phyloP scores from a whole-genome alignment of 768 basidiomycete species.

The Pulveroboletus frians region DNA sequence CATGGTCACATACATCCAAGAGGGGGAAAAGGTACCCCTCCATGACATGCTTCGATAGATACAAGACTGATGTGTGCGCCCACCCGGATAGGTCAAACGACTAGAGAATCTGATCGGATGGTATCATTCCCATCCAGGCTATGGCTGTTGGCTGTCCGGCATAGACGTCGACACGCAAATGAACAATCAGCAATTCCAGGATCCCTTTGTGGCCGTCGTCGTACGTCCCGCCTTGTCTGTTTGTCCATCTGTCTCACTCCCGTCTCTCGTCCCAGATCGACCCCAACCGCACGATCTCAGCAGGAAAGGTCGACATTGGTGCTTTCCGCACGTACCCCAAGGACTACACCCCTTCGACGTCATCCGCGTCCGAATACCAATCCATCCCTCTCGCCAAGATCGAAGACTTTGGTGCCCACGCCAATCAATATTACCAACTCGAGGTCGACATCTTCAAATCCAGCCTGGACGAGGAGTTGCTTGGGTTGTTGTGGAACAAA shows the following conservation, averaged over 20 bases:
- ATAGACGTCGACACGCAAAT: conserved; percentile 98
- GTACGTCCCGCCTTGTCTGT: conserved; percentile 40
- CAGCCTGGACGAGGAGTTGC: conserved; percentile 76
- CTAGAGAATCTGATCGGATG: conserved; percentile 90
- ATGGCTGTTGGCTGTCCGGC: conserved; percentile 98
- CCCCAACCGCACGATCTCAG: conserved; percentile 96
- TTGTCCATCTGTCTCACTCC: neutral
- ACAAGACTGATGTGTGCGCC: neutral
- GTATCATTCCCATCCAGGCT: conserved; percentile 99
- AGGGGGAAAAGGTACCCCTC: conserved; percentile 64
- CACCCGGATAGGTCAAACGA: conserved; percentile 59
- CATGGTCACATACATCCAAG: conserved; percentile 90
- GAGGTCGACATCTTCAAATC: conserved; percentile 96
- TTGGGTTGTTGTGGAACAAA: conserved; percentile 96
- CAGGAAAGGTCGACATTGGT: conserved; percentile 97
- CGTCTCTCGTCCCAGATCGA: conserved; percentile 62
- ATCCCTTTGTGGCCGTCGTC: conserved; percentile 96
- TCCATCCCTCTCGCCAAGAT: conserved; percentile 96
- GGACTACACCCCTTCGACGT: conserved; percentile 80
- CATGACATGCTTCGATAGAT: neutral
- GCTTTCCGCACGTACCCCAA: conserved; percentile 98
- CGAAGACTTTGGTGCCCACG: conserved; percentile 98
- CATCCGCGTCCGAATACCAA: conserved; percentile 79
- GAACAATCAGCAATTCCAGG: conserved; percentile 91
- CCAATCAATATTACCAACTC: conserved; percentile 90